Conservation (phyloP, 345 rosid genomes). For the Linum trigynum region DNA sequence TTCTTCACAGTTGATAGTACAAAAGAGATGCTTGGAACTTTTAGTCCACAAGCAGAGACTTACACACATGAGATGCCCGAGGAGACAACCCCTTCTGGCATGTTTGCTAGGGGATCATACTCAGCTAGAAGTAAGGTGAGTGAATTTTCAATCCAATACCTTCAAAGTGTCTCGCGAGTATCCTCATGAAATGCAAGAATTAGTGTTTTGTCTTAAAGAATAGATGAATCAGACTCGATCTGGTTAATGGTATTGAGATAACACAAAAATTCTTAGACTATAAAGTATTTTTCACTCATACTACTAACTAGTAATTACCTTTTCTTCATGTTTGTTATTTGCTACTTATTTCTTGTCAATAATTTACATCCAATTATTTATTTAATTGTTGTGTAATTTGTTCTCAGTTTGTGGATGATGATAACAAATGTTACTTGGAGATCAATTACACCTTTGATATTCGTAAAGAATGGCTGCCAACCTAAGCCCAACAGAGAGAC, state of each 20-base stretch:
- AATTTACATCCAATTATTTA: too few relatives aligned
- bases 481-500: neutral
- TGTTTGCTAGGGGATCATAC: constrained; percentile 79
- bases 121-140: constrained; percentile 74
- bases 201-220: too few relatives aligned
- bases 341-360: too few relatives aligned
- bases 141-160: neutral
- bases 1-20: constrained; percentile 57
- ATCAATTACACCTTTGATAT: neutral
- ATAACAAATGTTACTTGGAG: neutral
- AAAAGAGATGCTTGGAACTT: constrained; percentile 89
- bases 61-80: constrained; percentile 68
- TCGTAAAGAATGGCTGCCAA: neutral
- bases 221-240: too few relatives aligned
- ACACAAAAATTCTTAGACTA: too few relatives aligned
- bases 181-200: too few relatives aligned
- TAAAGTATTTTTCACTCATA: too few relatives aligned
- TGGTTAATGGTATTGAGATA: too few relatives aligned
- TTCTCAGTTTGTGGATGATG: neutral
- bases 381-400: neutral
- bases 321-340: too few relatives aligned
- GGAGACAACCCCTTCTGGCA: constrained; percentile 86
- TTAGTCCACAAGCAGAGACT: constrained; percentile 82
- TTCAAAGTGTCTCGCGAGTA: neutral
- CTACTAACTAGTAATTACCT: too few relatives aligned